These are phyloP conservation scores for Trypanosoma rangeli DNA, from an alignment of 208 protist species.

Conservation along the genomic window DNA sequence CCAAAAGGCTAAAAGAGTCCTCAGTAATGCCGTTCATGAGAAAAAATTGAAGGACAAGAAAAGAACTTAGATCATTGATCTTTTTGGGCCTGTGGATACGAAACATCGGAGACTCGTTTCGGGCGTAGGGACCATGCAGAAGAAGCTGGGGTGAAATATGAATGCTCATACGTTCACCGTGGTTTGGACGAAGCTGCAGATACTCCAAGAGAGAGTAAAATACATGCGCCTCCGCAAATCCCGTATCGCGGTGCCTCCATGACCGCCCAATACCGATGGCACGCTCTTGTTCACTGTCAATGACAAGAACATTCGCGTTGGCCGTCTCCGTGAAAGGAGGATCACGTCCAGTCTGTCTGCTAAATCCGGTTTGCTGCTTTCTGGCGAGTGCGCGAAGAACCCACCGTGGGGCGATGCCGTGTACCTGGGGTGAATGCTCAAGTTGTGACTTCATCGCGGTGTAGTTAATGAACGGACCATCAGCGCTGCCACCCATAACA, in stretches of 20 bases:
- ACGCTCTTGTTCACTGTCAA: slow-evolving; percentile 66
- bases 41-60: not conserved
- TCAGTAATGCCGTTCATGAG: slow-evolving; percentile 32
- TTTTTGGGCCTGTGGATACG: not conserved
- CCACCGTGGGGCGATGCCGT: slow-evolving; percentile 63
- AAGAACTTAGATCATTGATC: not conserved
- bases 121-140: not conserved
- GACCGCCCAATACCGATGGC: slow-evolving; percentile 76
- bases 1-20: slow-evolving; percentile 36
- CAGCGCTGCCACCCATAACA: slow-evolving; percentile 28
- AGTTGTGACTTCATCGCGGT: slow-evolving; percentile 36
- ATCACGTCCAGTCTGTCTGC: not conserved
- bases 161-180: slow-evolving; percentile 65
- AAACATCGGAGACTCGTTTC: not conserved
- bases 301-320: slow-evolving; percentile 59
- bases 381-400: slow-evolving; percentile 35
- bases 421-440: slow-evolving; percentile 22
- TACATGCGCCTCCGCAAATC: slow-evolving; percentile 83
- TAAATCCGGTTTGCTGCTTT: slow-evolving; percentile 19
- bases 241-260: slow-evolving; percentile 78
- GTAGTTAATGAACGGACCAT: slow-evolving; percentile 53
- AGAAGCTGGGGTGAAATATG: not conserved
- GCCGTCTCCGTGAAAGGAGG: not conserved
- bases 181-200: slow-evolving; percentile 54
- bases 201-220: slow-evolving; percentile 61